A percentile compares a stretch with the other conserved stretches of the same genome.
Conservation (phyloP, 2,329 filamentous ascomycete genomes). For the Pseudofabraea citricarpa region DNA sequence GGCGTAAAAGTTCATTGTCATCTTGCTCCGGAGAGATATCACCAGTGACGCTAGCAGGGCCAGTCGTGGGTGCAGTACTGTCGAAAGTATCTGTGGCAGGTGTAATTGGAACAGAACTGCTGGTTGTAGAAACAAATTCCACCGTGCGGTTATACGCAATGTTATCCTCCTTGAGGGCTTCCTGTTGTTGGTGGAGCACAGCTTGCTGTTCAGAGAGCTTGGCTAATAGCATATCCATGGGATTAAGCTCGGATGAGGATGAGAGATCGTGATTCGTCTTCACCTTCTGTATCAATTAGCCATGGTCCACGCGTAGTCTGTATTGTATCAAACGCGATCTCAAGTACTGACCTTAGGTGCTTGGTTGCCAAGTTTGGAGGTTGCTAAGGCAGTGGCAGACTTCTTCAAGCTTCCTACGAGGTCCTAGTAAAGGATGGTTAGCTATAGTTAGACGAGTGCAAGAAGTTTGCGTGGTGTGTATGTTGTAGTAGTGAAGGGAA, state of each 20-base stretch:
- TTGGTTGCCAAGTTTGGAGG: slow-evolving; percentile 53
- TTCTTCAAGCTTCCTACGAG: slow-evolving; percentile 24
- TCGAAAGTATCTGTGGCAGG: slow-evolving; percentile 51
- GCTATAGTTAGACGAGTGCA: not conserved
- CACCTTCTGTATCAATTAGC: slow-evolving; percentile 37
- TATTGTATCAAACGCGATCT: not conserved
- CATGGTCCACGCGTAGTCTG: no score
- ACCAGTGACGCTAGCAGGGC: slow-evolving; percentile 46
- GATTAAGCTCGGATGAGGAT: slow-evolving; percentile 36
- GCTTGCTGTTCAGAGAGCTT: slow-evolving; percentile 69
- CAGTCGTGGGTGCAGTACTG: slow-evolving; percentile 41
- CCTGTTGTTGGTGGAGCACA: slow-evolving; percentile 53
- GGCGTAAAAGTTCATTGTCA: slow-evolving; percentile 57
- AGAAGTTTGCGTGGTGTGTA: no score
- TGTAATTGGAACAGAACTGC: slow-evolving; percentile 58
- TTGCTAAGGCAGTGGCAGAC: slow-evolving; percentile 39
- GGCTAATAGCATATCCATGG: slow-evolving; percentile 69
- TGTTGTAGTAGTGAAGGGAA: no score
- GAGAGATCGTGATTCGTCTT: slow-evolving; percentile 41
- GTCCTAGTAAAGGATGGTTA: slow-evolving; percentile 12
- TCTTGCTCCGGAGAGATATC: slow-evolving; percentile 26
- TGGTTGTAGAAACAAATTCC: slow-evolving; percentile 42
- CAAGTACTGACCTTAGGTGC: slow-evolving; percentile 42
- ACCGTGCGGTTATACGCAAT: slow-evolving; percentile 23
- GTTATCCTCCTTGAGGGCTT: slow-evolving; percentile 39